A percentile compares a stretch with the other conserved stretches of the same genome.
Evolutionary conservation across 148 eudicot genomes (phyloP).

Genomic region (Chenopodium quinoa): DNA sequence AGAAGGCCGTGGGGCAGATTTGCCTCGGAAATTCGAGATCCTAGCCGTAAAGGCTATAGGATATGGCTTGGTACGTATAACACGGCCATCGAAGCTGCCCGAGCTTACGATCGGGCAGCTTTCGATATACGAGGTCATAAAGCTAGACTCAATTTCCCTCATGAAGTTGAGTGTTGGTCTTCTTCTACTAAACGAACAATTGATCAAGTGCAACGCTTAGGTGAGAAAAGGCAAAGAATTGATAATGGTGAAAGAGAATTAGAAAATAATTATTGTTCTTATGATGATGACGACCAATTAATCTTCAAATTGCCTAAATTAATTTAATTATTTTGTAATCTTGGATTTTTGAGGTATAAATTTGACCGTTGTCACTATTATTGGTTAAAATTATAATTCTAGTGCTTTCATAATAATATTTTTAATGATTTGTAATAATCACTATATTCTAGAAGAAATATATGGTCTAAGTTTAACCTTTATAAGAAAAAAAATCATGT

Average conservation of each 20-base stretch:
- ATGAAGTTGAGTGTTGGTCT: slow-evolving; percentile 23
- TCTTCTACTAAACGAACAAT: neutral
- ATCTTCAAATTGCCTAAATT: neutral
- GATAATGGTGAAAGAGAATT: neutral
- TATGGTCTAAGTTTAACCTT: too few species aligned
- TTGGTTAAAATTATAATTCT: too few species aligned
- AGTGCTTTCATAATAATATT: too few species aligned
- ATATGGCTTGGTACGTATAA: slow-evolving; percentile 50
- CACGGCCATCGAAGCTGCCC: slow-evolving; percentile 45
- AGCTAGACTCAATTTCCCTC: slow-evolving; percentile 48
- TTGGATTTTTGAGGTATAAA: too few species aligned
- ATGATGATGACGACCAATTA: neutral
- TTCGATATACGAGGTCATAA: slow-evolving; percentile 33
- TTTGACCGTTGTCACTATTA: too few species aligned
- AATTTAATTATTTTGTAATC: neutral
- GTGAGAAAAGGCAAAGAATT: neutral
- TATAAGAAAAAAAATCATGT: too few species aligned
- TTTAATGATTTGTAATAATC: too few species aligned
- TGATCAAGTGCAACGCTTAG: neutral
- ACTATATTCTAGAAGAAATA: too few species aligned
- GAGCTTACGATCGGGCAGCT: slow-evolving; percentile 50
- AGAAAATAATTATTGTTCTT: neutral
- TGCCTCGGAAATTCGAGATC: slow-evolving; percentile 52
- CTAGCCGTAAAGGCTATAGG: slow-evolving; percentile 37
- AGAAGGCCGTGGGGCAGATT: slow-evolving; percentile 47